Base-by-base conservation (phyloP, 1,284 basidiomycete genomes). In the Sanghuangporus weigelae region DNA sequence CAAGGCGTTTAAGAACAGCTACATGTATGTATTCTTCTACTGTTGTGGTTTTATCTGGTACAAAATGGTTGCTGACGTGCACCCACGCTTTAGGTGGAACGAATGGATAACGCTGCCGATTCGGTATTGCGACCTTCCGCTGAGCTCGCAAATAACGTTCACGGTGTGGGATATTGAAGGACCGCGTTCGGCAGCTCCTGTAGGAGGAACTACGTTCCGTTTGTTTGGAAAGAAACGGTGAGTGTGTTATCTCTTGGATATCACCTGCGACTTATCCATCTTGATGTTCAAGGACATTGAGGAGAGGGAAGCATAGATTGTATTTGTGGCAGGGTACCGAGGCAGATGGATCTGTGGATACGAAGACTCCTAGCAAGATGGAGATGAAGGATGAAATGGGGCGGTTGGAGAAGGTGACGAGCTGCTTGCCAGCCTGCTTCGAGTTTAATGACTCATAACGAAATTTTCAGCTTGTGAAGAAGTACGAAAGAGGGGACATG, bases 111-210 rank as follows among this genome's bases (percentile, higher is more conserved):
- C 91, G 0, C 77, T 98, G 3, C 95, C 96, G 0, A 91, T 96
- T 70, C 88, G 88, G 49, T 96, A 97, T 67, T 92, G 93, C 59
- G 95, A 97, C 70, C 81, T 99, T 4, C 94, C 95, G 0, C 77
- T 95, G 38, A 90, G 81, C 70, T 88, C 95, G 0, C 95, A 97
- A 69, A 82, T 99, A 60, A 90, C 92, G 0, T 93, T 98, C 71
- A 98, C 96, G 0, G 88, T 98, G 21, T 97, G 95, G 89, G 95
- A 98, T 72, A 93, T 96, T 60, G 89, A 87, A 46, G 90, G 91
- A 0, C 86, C 93, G 49, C 81, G 89, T 26, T 80, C 81, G 58
- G 86, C 91, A 1, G 79, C 83, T 19, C 89, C 93, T 7, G 86
- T 98, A 0, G 96, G 96, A 38, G 96, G 96, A 0, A 89, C 93